Conservation (phyloP, 2,329 filamentous ascomycete species). For the Claviceps monticola region DNA sequence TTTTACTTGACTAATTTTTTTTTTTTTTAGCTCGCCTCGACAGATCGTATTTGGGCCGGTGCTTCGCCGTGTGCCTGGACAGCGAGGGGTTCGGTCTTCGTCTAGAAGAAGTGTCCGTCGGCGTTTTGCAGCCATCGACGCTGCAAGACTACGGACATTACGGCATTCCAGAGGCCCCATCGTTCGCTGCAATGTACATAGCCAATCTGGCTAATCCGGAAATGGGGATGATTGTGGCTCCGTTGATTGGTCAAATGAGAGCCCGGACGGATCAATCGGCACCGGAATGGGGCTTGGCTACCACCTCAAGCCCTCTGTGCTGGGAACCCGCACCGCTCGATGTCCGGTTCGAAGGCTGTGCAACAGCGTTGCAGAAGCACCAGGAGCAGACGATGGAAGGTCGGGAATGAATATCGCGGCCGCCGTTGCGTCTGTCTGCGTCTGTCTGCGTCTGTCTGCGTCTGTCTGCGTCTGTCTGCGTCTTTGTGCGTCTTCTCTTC, state of each 20-base stretch:
- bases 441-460: not conserved
- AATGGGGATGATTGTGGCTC: conserved; percentile 3
- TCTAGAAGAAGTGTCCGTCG: no score
- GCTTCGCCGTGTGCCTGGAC: no score
- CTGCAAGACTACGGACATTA: not conserved
- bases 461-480: not conserved
- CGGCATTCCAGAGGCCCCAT: not conserved
- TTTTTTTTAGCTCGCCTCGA: no score
- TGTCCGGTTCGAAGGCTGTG: no score
- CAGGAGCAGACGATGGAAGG: not conserved
- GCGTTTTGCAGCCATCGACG: not conserved
- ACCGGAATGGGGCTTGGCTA: not conserved
- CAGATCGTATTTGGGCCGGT: no score
- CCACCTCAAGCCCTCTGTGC: no score
- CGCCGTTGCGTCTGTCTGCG: not conserved
- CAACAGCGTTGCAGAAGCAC: no score
- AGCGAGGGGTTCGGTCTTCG: no score
- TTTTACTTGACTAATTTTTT: no score
- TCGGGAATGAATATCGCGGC: conserved; percentile 5
- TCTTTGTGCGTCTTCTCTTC: no score
- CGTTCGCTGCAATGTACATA: no score
- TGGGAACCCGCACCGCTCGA: no score
- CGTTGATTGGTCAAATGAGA: conserved; percentile 4
- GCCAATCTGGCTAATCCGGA: conserved; percentile 1
- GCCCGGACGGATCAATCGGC: conserved; percentile 6